Base-by-base conservation (phyloP, 1,284 basidiomycete genomes). In the Austropuccinia psidii region DNA sequence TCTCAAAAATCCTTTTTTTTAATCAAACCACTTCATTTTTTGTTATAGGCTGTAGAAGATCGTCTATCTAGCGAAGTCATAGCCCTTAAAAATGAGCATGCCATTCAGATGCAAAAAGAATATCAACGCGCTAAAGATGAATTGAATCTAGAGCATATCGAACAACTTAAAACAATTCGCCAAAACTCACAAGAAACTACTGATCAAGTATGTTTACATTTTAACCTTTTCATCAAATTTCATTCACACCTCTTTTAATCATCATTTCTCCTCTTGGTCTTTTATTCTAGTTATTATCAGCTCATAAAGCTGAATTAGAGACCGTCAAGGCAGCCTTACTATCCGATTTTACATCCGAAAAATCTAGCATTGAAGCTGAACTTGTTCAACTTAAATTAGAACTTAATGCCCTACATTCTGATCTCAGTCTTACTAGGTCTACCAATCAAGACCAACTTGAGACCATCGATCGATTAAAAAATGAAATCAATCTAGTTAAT, bases 101-200 rank as follows among this genome's bases (percentile, higher is more conserved):
- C 54, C 21, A 19, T 24, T 13, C 19, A 69, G 49, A 37, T 69
- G 9, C 27, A 58, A 21, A 39, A 57, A 43, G 67, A 69, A 45
- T 69, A 57, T 47, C 29, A 57, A 19, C 67, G 67, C 29, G 67
- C 67, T 7, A 54, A 57, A 60, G 67, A 69, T n/a, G 67, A 69
- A n/a, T 57, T 69, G 31, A 57, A 69, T 21, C 37, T 45, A 27
- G 37, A 39, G 29, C 52, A 69, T 24, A 69, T 69, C 52, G 67
- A 45, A 37, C 67, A 69, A 45, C 67, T 69, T 21, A 57, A 57
- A 33, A 29, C 41, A 5, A 58, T 69, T 45, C 67, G 67, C 45
- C 54, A 58, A 47, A 47, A 33, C n/a, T 69, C 67, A 11, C 67
- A 69, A 58, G 67, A 69, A 45, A 55, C 67, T 21, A 69, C 67